Evolutionary conservation across 441 rosid genomes (phyloP).

Genomic region (Capsella rubella): DNA sequence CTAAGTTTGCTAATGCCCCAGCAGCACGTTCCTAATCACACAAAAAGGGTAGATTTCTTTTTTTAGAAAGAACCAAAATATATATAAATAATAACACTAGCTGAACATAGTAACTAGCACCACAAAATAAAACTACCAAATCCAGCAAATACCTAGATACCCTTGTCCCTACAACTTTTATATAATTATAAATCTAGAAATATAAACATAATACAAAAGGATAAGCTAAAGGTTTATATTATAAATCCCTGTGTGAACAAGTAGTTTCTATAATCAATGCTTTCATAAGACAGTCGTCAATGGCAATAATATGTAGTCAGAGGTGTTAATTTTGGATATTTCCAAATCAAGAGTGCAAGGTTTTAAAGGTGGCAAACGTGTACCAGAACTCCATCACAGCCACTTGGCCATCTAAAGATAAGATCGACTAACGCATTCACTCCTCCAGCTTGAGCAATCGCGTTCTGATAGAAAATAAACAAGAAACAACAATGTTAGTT

Average conservation of each 20-base stretch:
- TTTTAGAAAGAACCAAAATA: constrained; percentile 19
- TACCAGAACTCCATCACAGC: constrained; percentile 90
- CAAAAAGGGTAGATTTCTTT: constrained; percentile 11
- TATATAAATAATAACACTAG: neutral
- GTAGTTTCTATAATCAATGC: neutral
- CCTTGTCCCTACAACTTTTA: neutral
- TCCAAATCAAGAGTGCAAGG: constrained; percentile 8
- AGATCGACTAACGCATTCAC: constrained; percentile 90
- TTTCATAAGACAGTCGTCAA: neutral
- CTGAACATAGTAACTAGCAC: neutral
- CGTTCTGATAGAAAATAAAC: constrained; percentile 52
- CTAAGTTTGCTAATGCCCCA: constrained; percentile 97
- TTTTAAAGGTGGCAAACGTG: constrained; percentile 23
- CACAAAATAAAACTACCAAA: neutral
- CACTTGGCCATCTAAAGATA: constrained; percentile 82
- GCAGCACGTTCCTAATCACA: constrained; percentile 90
- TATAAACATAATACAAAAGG: neutral
- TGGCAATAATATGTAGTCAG: neutral
- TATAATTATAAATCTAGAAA: neutral
- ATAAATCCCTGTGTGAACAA: neutral
- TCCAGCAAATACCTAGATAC: constrained; percentile 17
- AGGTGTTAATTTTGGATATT: constrained; percentile 6
- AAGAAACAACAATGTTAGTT: constrained; percentile 27
- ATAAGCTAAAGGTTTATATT: neutral
- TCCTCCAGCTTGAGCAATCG: constrained; percentile 95